Base-by-base conservation (phyloP, 2,329 filamentous ascomycete species). In the Nigrograna mackinnonii region DNA sequence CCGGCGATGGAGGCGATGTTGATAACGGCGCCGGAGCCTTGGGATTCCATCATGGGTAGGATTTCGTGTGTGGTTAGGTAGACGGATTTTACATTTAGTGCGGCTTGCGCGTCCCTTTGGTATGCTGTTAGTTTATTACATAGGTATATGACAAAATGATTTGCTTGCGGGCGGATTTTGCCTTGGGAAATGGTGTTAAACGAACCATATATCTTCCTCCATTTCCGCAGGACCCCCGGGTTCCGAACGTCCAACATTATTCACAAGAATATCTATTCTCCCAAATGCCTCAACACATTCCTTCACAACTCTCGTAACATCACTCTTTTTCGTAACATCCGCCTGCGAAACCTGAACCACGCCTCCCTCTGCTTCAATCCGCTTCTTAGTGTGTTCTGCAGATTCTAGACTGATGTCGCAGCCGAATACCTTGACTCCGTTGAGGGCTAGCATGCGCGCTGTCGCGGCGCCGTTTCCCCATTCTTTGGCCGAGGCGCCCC, bases 1-100 rank as follows among this genome's bases (percentile, higher is more conserved):
- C 77, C 78, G 0, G 79, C 77, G 16, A 33, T 33, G 31, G 11
- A 13, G 31, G 31, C n/a, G 16, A 33, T 17, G 16, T 17, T 14
- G 4, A 33, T 17, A 3, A 33, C 18, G 9, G 31, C 11, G 31
- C 31, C 31, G 4, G 11, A 9, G 11, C 11, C 16, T 17, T 33
- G 31, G 9, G n/a, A 14, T 4, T 33, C 31, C 31, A 33, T 33
- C 13, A 33, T 33, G 11, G 31, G 31, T 14, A 33, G 31, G 13
- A 33, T 17, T 12, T 33, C 13, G 4, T 33, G 31, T 12, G 9
- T 9, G n/a, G 31, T 17, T 11, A 33, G 31, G 31, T 33, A 33
- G 11, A 33, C 31, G 31, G 13, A 14, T 17, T 33, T 33, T 11
- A 33, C 13, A 33, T 33, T 33, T 9, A 33, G n/a, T 3, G n/a